Percentiles rank a stretch among this genome's conserved stretches.
phyloP scores from a whole-genome alignment of 495 filamentous ascomycete genomes.

The Penicillium antarcticum region DNA sequence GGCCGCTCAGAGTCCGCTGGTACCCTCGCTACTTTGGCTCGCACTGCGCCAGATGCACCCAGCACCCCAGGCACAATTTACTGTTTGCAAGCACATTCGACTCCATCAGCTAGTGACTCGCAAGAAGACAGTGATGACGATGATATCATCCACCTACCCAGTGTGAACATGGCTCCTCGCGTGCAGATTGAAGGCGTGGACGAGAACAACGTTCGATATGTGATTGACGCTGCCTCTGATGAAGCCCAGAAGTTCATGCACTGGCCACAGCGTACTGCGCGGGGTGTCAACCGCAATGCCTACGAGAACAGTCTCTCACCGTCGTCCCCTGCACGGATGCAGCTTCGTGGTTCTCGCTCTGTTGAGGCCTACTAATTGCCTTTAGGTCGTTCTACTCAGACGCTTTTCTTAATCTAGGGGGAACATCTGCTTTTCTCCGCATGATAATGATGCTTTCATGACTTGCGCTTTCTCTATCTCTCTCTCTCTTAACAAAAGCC shows the following conservation, averaged over 20 bases:
- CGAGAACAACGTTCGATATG: constrained; percentile 36
- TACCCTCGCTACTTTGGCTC: constrained; percentile 6
- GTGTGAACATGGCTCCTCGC: constrained; percentile 22
- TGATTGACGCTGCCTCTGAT: constrained; percentile 26
- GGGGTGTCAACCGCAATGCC: background rate
- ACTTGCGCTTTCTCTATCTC: constrained; percentile 5
- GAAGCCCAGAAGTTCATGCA: constrained; percentile 34
- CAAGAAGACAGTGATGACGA: constrained; percentile 36
- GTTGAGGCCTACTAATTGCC: constrained; percentile 22
- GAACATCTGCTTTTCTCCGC: background rate
- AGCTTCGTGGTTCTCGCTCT: constrained; percentile 22
- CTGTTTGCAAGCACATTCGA: constrained; percentile 39
- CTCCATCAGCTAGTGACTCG: constrained; percentile 20
- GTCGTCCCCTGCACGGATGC: constrained; percentile 20
- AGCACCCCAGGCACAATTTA: constrained; percentile 21
- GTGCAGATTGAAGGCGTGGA: constrained; percentile 38
- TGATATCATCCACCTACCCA: constrained; percentile 40
- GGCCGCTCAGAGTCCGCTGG: constrained; percentile 17
- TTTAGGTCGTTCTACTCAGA: background rate
- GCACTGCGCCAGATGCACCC: constrained; percentile 7
- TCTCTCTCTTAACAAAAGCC: constrained; percentile 12
- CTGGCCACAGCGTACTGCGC: constrained; percentile 28
- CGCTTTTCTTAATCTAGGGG: background rate
- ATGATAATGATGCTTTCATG: constrained; percentile 26
- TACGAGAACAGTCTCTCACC: constrained; percentile 21